phyloP scores from a whole-genome alignment of 2,329 filamentous ascomycete species.

The Fonsecaea pedrosoi region DNA sequence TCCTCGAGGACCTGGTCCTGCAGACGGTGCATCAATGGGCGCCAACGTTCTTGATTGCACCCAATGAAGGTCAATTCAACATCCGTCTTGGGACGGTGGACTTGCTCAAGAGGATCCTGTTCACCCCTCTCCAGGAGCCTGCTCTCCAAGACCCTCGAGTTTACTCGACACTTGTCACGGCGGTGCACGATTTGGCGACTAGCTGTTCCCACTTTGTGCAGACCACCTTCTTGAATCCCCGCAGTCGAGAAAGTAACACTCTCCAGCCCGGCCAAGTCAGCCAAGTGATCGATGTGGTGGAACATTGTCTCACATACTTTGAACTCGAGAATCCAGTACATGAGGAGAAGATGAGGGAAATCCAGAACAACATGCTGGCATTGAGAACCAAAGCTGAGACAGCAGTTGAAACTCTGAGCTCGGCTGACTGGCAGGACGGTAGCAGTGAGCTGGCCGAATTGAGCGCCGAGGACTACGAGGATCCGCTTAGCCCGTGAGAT shows the following conservation, averaged over 20 bases:
- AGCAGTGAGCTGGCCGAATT: slow-evolving; percentile 37
- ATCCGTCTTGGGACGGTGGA: slow-evolving; percentile 56
- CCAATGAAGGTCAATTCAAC: slow-evolving; percentile 47
- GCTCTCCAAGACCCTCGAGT: slow-evolving; percentile 40
- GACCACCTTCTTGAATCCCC: slow-evolving; percentile 29
- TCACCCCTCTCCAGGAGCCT: slow-evolving; percentile 45
- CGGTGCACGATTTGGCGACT: slow-evolving; percentile 31
- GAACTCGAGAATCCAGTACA: slow-evolving; percentile 29
- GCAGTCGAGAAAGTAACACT: slow-evolving; percentile 20
- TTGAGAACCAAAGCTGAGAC: slow-evolving; percentile 33
- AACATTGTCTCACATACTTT: slow-evolving; percentile 33
- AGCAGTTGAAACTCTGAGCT: slow-evolving; percentile 34
- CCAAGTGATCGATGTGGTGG: slow-evolving; percentile 36
- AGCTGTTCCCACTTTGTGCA: slow-evolving; percentile 25
- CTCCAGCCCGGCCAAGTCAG: slow-evolving; percentile 35
- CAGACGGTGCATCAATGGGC: slow-evolving; percentile 57
- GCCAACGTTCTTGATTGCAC: slow-evolving; percentile 60
- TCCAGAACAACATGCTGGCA: slow-evolving; percentile 24
- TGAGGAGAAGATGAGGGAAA: slow-evolving; percentile 30
- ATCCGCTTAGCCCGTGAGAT: slow-evolving; percentile 29
- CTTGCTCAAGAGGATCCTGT: slow-evolving; percentile 52
- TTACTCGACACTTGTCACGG: slow-evolving; percentile 18
- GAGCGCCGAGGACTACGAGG: slow-evolving; percentile 35
- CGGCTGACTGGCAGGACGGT: slow-evolving; percentile 36
- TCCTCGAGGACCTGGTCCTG: slow-evolving; percentile 46